Evolutionary conservation across 2,329 filamentous ascomycete species (phyloP).

Genomic region (Ophiostoma perfectum): DNA sequence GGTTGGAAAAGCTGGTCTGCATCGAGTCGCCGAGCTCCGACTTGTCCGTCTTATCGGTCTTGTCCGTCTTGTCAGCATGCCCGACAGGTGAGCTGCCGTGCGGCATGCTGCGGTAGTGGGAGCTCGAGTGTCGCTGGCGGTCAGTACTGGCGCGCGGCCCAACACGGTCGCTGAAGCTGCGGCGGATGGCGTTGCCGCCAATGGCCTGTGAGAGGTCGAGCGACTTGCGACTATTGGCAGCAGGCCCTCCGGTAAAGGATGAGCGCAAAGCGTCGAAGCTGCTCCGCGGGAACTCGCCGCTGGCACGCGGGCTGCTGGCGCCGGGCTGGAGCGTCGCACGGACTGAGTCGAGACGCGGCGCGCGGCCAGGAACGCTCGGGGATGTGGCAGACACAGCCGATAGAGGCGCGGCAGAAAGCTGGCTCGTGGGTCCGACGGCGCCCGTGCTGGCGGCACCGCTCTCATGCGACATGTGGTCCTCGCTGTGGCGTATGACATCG

Average conservation of each 20-base stretch:
- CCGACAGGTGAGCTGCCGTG: background rate
- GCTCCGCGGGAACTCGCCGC: slow-evolving; percentile 46
- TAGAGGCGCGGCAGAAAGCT: slow-evolving; percentile 1
- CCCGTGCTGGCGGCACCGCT: background rate
- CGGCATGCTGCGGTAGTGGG: slow-evolving; percentile 2
- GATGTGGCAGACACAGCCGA: slow-evolving; percentile 25
- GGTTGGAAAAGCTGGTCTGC: slow-evolving; percentile 55
- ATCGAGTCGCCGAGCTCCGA: slow-evolving; percentile 57
- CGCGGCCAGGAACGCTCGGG: slow-evolving; percentile 28
- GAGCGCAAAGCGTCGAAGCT: slow-evolving; percentile 51
- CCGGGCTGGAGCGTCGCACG: slow-evolving; percentile 52
- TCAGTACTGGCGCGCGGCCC: slow-evolving; percentile 47
- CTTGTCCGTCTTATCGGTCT: background rate
- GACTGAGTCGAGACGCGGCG: slow-evolving; percentile 50
- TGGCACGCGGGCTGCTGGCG: slow-evolving; percentile 49
- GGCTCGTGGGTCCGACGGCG: background rate
- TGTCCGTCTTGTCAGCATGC: background rate
- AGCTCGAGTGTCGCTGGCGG: slow-evolving; percentile 28
- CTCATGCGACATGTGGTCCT: slow-evolving; percentile 22
- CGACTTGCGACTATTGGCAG: slow-evolving; percentile 38
- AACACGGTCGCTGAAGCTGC: slow-evolving; percentile 59
- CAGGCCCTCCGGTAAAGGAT: slow-evolving; percentile 27
- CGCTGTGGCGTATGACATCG: background rate
- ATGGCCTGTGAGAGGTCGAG: slow-evolving; percentile 45
- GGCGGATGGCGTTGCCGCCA: slow-evolving; percentile 42